phyloP scores from a whole-genome alignment of 495 filamentous ascomycete species.

The Letharia columbiana region DNA sequence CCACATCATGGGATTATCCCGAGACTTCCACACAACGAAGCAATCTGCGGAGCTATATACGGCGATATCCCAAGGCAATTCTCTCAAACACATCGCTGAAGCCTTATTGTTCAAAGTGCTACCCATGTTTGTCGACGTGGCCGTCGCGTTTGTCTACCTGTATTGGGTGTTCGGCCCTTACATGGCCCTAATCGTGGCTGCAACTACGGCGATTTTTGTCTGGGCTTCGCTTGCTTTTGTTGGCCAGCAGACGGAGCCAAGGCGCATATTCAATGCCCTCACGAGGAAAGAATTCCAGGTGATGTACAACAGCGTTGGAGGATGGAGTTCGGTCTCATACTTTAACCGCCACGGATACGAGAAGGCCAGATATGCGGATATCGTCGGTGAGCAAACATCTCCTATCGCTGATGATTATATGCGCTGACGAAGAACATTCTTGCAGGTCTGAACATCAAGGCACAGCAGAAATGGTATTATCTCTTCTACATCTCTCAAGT shows the following conservation, averaged over 20 bases:
- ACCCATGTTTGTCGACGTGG: conserved; percentile 65
- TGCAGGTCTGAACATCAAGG: neutral
- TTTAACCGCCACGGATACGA: conserved; percentile 67
- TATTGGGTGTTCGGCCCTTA: conserved; percentile 61
- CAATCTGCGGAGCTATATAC: conserved; percentile 61
- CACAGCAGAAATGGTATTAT: neutral
- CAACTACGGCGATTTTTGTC: conserved; percentile 54
- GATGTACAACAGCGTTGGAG: conserved; percentile 54
- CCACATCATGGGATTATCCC: conserved; percentile 68
- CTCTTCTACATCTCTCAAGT: conserved; percentile 18
- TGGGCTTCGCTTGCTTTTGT: conserved; percentile 50
- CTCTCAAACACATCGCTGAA: conserved; percentile 56
- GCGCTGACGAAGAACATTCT: neutral
- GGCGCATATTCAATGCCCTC: neutral
- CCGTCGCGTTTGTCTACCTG: conserved; percentile 60
- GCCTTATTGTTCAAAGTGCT: conserved; percentile 56
- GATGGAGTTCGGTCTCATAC: conserved; percentile 59
- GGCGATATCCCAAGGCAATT: conserved; percentile 55
- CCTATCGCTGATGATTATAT: neutral
- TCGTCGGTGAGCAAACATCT: conserved; percentile 20
- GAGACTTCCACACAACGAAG: conserved; percentile 72
- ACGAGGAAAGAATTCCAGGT: conserved; percentile 47
- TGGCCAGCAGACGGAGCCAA: conserved; percentile 29
- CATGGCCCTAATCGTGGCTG: conserved; percentile 60
- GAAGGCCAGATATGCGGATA: conserved; percentile 46